phyloP scores from a whole-genome alignment of 768 basidiomycete species.

The Lyophyllum shimeji region DNA sequence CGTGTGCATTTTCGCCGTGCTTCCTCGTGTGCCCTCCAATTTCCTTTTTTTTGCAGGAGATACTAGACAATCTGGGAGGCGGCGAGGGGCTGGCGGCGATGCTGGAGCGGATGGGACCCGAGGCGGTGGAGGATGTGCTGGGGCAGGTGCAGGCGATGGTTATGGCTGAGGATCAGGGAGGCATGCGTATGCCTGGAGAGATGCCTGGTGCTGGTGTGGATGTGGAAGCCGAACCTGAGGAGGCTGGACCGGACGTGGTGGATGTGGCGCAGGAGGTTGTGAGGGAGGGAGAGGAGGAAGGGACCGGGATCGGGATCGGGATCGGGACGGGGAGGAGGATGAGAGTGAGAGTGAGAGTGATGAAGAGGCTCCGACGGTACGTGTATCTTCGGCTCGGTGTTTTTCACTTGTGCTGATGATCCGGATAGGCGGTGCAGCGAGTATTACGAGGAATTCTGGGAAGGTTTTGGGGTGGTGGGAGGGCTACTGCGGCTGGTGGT shows the following conservation, averaged over 20 bases:
- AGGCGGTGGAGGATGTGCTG: constrained; percentile 62
- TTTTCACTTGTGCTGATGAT: not conserved
- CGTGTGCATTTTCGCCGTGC: constrained; percentile 22
- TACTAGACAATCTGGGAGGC: constrained; percentile 45
- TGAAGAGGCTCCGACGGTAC: constrained; percentile 51
- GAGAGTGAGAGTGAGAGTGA: constrained; percentile 34
- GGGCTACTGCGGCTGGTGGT: constrained; percentile 8
- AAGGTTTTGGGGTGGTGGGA: constrained; percentile 52
- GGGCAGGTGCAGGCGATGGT: constrained; percentile 34
- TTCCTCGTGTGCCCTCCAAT: constrained; percentile 34
- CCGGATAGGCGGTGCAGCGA: constrained; percentile 42
- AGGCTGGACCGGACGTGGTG: constrained; percentile 12
- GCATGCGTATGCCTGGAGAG: constrained; percentile 54
- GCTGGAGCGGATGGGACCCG: constrained; percentile 53
- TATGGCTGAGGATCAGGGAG: constrained; percentile 31
- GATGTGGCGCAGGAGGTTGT: not conserved
- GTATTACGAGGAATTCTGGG: constrained; percentile 58
- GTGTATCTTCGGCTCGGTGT: constrained; percentile 18
- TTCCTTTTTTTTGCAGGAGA: constrained; percentile 36
- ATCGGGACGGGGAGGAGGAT: constrained; percentile 17
- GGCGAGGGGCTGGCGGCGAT: constrained; percentile 69
- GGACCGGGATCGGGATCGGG: constrained; percentile 22
- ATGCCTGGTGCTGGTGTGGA: constrained; percentile 34
- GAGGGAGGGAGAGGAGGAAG: constrained; percentile 19
- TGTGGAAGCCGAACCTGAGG: too few species aligned